phyloP scores from a whole-genome alignment of 805 yeast species.

The Metschnikowia borealis region DNA sequence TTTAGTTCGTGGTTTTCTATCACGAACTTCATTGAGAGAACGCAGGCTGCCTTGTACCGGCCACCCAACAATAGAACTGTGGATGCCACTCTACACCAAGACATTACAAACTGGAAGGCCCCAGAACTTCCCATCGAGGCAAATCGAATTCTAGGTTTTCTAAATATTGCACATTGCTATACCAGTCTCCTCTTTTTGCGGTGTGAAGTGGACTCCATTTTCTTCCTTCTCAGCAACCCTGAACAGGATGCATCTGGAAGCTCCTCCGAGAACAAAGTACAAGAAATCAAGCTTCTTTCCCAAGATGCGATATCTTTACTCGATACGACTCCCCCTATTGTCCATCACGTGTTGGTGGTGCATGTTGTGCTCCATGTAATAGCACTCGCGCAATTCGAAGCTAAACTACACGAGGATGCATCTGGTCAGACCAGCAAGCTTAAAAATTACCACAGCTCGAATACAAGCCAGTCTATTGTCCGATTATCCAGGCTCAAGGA shows the following conservation, averaged over 20 bases:
- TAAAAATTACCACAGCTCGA: neutral
- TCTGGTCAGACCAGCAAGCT: neutral
- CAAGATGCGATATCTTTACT: neutral
- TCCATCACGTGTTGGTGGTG: slow-evolving; percentile 4
- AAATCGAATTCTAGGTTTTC: neutral
- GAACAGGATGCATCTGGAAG: neutral
- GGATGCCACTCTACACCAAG: neutral
- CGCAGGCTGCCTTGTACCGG: slow-evolving; percentile 4
- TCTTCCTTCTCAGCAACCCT: slow-evolving; percentile 2
- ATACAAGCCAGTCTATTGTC: neutral
- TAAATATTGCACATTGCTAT: slow-evolving; percentile 2
- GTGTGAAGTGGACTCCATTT: slow-evolving; percentile 4
- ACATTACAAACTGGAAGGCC: neutral
- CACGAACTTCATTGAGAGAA: neutral
- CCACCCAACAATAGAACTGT: neutral
- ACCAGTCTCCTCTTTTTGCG: slow-evolving; percentile 1
- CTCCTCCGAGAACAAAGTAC: neutral
- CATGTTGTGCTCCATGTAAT: slow-evolving; percentile 2
- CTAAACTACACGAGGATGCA: neutral
- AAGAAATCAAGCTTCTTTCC: neutral
- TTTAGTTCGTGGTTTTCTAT: slow-evolving; percentile 1
- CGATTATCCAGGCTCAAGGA: neutral
- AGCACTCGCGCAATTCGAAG: slow-evolving; percentile 1
- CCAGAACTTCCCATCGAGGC: neutral
- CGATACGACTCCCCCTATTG: neutral